phyloP scores from a whole-genome alignment of 345 rosid species.

The Pseudoturritis turrita region DNA sequence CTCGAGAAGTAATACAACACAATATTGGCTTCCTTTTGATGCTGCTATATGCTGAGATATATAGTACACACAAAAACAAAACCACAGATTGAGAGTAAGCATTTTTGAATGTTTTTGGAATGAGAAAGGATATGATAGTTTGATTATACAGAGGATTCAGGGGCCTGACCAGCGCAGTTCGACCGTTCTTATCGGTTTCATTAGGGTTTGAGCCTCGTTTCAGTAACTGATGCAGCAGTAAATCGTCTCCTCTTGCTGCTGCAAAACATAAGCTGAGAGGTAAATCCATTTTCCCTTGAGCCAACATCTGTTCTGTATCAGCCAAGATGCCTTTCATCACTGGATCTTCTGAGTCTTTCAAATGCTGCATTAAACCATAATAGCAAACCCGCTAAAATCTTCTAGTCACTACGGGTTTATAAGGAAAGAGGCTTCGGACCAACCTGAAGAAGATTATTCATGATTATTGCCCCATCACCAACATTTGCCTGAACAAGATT shows the following conservation, averaged over 20 bases:
- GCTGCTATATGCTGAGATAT: slow-evolving; percentile 79
- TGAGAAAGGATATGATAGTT: background rate
- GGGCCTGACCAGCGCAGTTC: slow-evolving; percentile 60
- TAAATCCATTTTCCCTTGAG: slow-evolving; percentile 72
- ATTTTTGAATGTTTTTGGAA: background rate
- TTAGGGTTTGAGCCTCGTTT: slow-evolving; percentile 63
- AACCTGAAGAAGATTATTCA: slow-evolving; percentile 89
- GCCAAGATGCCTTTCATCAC: slow-evolving; percentile 49
- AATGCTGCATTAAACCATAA: slow-evolving; percentile 47
- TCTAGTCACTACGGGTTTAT: background rate
- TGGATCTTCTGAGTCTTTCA: slow-evolving; percentile 62
- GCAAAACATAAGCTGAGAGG: slow-evolving; percentile 83
- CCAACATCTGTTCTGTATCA: slow-evolving; percentile 70
- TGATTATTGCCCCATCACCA: slow-evolving; percentile 83
- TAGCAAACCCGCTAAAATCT: background rate
- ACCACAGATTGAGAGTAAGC: background rate
- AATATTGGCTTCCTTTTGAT: slow-evolving; percentile 57
- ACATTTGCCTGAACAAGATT: slow-evolving; percentile 72
- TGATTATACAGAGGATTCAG: background rate
- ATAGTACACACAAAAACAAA: slow-evolving; percentile 8
- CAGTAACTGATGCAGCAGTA: slow-evolving; percentile 66
- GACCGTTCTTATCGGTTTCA: slow-evolving; percentile 53
- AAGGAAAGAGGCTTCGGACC: slow-evolving; percentile 3
- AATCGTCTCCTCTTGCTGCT: slow-evolving; percentile 77
- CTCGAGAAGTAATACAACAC: slow-evolving; percentile 62